These are phyloP conservation scores for Cyberlindnera suaveolens DNA, from an alignment of 805 yeast genomes.

Conservation along the genomic window DNA sequence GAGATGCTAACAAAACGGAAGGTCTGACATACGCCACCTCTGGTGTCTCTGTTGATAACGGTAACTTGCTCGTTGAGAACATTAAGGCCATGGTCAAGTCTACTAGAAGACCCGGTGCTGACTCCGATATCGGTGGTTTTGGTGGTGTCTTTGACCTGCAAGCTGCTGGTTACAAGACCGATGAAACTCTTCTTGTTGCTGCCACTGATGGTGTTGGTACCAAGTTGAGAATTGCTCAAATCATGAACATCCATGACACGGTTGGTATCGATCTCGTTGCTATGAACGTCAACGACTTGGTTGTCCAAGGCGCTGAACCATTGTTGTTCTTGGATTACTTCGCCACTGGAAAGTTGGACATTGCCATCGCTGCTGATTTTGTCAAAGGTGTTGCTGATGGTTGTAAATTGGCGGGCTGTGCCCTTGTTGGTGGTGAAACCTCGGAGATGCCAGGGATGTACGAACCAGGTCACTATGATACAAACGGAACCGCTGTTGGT, in stretches of 20 bases:
- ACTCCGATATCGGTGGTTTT: slow-evolving; percentile 97
- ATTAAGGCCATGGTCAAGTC: slow-evolving; percentile 88
- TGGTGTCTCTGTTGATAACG: slow-evolving; percentile 97
- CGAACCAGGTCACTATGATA: slow-evolving; percentile 91
- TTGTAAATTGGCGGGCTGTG: slow-evolving; percentile 92
- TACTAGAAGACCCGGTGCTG: slow-evolving; percentile 93
- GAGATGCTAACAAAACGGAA: slow-evolving; percentile 33
- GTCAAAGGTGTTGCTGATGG: slow-evolving; percentile 97
- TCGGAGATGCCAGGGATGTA: slow-evolving; percentile 99
- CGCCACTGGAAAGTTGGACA: slow-evolving; percentile 90
- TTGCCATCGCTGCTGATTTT: slow-evolving; percentile 76
- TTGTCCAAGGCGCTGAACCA: slow-evolving; percentile 99
- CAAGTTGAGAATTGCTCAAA: slow-evolving; percentile 90
- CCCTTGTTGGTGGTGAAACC: slow-evolving; percentile 98
- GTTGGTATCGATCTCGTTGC: slow-evolving; percentile 98
- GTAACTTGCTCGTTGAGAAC: slow-evolving; percentile 82
- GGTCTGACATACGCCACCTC: slow-evolving; percentile 87
- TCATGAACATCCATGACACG: slow-evolving; percentile 83
- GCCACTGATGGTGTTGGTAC: slow-evolving; percentile 99
- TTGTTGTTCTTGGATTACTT: slow-evolving; percentile 91
- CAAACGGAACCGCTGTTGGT: slow-evolving; percentile 98
- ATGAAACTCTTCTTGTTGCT: slow-evolving; percentile 80
- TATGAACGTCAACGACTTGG: slow-evolving; percentile 96
- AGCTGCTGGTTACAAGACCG: slow-evolving; percentile 69
- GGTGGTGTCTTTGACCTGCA: slow-evolving; percentile 94